Conservation (phyloP, 2,329 filamentous ascomycete genomes). For the Aspergillus phoenicis region DNA sequence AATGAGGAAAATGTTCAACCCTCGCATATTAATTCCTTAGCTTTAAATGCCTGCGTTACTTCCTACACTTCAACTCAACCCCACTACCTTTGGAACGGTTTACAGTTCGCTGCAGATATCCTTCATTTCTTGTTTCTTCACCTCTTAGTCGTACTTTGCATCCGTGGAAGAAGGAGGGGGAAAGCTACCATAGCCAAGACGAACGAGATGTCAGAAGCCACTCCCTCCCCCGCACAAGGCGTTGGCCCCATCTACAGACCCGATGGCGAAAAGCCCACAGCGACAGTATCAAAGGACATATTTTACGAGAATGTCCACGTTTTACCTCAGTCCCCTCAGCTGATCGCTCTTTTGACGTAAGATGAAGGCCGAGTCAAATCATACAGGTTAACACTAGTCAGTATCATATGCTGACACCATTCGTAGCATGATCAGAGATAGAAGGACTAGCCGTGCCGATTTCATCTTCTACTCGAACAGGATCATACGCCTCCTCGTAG, state of each 20-base stretch:
- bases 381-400: neutral
- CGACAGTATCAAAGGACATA: slow-evolving; percentile 84
- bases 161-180: neutral
- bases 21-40: no score
- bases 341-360: slow-evolving; percentile 96
- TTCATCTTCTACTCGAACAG: slow-evolving; percentile 99
- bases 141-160: neutral
- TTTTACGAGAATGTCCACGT: slow-evolving; percentile 85
- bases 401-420: slow-evolving; percentile 9
- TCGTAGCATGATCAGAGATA: slow-evolving; percentile 88
- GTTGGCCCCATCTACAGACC: slow-evolving; percentile 80
- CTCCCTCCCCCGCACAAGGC: slow-evolving; percentile 59
- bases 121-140: neutral
- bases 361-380: slow-evolving; percentile 42
- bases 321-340: slow-evolving; percentile 88
- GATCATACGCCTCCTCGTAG: slow-evolving; percentile 93
- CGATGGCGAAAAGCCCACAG: slow-evolving; percentile 76
- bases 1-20: no score
- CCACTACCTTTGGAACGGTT: no score
- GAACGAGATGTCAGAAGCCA: slow-evolving; percentile 29
- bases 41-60: no score
- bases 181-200: slow-evolving; percentile 23
- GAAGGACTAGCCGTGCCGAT: slow-evolving; percentile 84
- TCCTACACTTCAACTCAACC: no score
- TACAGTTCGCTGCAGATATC: no score